These are phyloP conservation scores for Nothomitra cinnamomea DNA, from an alignment of 2,329 filamentous ascomycete species.

Conservation along the genomic window DNA sequence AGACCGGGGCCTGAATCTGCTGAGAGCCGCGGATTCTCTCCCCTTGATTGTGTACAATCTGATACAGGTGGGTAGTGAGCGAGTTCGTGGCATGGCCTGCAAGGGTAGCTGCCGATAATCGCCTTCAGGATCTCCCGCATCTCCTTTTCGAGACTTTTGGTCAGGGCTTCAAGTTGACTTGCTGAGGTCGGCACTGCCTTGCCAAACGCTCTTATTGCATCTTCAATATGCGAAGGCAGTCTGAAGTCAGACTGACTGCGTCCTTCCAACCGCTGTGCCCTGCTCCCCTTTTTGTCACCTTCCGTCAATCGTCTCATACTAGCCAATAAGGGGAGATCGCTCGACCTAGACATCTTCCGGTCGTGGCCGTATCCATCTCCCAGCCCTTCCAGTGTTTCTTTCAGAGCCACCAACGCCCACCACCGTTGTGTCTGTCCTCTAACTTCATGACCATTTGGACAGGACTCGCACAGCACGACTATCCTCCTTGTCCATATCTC, in stretches of 20 bases:
- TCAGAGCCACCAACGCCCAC: neutral
- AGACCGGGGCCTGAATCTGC: neutral
- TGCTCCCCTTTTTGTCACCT: neutral
- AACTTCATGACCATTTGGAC: neutral
- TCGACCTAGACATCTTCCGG: neutral
- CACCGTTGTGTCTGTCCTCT: neutral
- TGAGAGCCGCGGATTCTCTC: neutral
- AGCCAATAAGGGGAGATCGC: neutral
- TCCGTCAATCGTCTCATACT: neutral
- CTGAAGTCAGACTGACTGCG: neutral
- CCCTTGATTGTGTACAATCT: neutral
- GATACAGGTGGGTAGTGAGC: neutral
- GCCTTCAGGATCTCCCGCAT: neutral
- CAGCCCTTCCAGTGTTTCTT: neutral
- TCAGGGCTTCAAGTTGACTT: neutral
- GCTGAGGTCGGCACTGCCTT: neutral
- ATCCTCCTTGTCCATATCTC: neutral
- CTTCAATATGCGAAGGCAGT: neutral
- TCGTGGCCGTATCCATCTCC: neutral
- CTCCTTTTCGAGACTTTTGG: neutral
- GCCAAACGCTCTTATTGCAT: neutral
- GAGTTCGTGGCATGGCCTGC: neutral
- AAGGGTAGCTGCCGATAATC: neutral
- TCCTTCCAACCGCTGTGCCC: neutral
- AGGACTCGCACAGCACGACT: neutral